phyloP scores from a whole-genome alignment of 2,329 filamentous ascomycete genomes.

The Epichloe amarillans region DNA sequence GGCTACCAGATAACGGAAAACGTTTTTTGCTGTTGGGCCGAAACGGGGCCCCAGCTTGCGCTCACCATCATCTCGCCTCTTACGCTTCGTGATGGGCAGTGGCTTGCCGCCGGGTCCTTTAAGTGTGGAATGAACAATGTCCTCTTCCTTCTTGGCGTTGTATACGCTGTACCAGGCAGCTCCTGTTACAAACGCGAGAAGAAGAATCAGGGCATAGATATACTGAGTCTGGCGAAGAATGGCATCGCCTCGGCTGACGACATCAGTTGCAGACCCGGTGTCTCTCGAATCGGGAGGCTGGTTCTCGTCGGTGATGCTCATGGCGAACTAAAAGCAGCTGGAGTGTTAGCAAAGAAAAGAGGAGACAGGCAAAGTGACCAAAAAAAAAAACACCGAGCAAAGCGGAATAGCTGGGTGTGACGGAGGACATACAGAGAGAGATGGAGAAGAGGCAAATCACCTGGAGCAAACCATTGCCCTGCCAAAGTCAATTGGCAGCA shows the following conservation, averaged over 20 bases:
- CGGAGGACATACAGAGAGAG: conserved; percentile 11
- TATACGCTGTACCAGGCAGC: conserved; percentile 40
- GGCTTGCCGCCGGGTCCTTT: conserved; percentile 83
- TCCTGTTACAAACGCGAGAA: conserved; percentile 36
- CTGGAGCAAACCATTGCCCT: conserved; percentile 25
- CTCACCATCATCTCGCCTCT: conserved; percentile 34
- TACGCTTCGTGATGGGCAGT: conserved; percentile 54
- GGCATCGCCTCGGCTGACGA: conserved; percentile 22
- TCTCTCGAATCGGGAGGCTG: conserved; percentile 13
- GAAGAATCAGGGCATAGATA: conserved; percentile 38
- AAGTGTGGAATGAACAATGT: conserved; percentile 32
- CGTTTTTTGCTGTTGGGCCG: conserved; percentile 50
- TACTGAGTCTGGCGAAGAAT: conserved; percentile 35
- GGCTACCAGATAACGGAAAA: conserved; percentile 64
- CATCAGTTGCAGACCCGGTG: conserved; percentile 12
- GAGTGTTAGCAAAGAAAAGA: background rate
- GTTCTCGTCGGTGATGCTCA: conserved; percentile 22
- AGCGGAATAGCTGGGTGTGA: background rate
- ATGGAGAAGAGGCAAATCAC: conserved; percentile 16
- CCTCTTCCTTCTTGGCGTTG: conserved; percentile 35
- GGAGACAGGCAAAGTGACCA: background rate
- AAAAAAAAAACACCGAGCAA: too few relatives aligned
- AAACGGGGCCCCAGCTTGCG: conserved; percentile 38
- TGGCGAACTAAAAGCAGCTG: conserved; percentile 17
- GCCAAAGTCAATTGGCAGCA: conserved; percentile 22